Evolutionary conservation across 2,329 filamentous ascomycete genomes (phyloP), one percentile per base, ranked within the genome.

Genomic region (Pleoardoris graminearum): DNA sequence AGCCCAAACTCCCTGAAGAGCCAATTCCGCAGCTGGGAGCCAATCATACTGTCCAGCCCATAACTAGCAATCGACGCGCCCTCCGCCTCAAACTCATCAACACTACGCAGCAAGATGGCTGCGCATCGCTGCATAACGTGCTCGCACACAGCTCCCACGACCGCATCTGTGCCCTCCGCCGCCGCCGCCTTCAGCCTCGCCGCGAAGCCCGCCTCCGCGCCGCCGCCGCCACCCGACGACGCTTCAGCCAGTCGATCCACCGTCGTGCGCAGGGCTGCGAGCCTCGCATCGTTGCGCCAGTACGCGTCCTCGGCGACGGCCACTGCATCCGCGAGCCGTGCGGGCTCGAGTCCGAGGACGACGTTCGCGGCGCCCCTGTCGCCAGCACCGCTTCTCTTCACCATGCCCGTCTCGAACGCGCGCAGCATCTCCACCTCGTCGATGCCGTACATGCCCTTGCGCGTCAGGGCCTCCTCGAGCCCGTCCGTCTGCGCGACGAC

Each of bases 1-100:
- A 54, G 12, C 3, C 35, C 38, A 46, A 48, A 58, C 16, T 37
- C 32, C 30, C 42, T 55, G 22, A 53, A 53, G n/a, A 58, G 14
- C 53, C 55, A 58, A n/a, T 43, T 56, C 12, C 55, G 32, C 32
- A 58, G 22, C 32, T 56, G 53, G 2, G 55, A 47, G 11, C 39
- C 38, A 50, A 58, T 51, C 50, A 58, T 58, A 33, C 55, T 58
- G 22, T 58, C 55, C 8, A 58, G 30, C 3, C 55, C 53, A 35
- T 55, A 56, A 17, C 39, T 51, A 7, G 45, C 52, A 6, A 55
- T 43, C 16, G 35, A 22, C n/a, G 17, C 17, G 10, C 21, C 16
- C 14, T 22, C 25, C 6, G 10, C 43, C 14, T 50, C 38, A 12
- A 17, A 25, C 4, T 30, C 48, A 22, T 8, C 38, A 2, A 16